These are phyloP conservation scores for Ustilago curta DNA, from an alignment of 1,284 basidiomycete species.

Conservation along the genomic window DNA sequence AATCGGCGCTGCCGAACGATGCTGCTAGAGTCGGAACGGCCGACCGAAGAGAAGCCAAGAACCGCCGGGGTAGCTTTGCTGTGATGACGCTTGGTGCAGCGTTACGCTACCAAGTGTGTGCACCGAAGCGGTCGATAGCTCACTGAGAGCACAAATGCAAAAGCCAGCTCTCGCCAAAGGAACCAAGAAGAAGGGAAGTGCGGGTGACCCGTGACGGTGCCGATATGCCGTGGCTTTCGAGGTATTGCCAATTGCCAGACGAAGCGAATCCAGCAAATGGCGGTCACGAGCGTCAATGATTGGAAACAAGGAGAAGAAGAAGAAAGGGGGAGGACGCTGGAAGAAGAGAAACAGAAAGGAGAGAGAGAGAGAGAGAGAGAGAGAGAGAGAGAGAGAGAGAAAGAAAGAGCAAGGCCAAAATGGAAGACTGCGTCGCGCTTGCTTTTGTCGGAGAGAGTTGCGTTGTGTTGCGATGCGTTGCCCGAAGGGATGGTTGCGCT, in stretches of 20 bases:
- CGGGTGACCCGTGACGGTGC: background rate
- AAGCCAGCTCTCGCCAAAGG: constrained; percentile 38
- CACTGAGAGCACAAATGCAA: constrained; percentile 13
- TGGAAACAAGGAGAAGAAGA: constrained; percentile 13
- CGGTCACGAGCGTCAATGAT: constrained; percentile 20
- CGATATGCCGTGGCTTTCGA: constrained; percentile 13
- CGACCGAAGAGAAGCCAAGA: constrained; percentile 5
- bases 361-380: constrained; percentile 5
- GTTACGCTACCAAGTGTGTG: background rate
- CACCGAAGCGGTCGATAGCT: background rate
- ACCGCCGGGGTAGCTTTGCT: constrained; percentile 32
- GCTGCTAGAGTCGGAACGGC: background rate
- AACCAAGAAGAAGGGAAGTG: background rate
- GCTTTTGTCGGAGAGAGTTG: too few relatives aligned
- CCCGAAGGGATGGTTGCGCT: background rate
- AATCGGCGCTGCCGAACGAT: constrained; percentile 10
- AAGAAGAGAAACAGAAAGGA: constrained; percentile 3
- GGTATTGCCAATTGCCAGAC: constrained; percentile 15
- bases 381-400: constrained; percentile 14
- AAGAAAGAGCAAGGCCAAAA: constrained; percentile 3
- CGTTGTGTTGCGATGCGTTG: too few relatives aligned
- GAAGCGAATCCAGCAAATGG: constrained; percentile 11
- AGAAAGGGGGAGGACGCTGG: constrained; percentile 4
- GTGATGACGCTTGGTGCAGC: background rate
- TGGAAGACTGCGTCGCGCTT: too few relatives aligned